A percentile compares a stretch with the other conserved stretches of the same genome.
phyloP scores from a whole-genome alignment of 2,329 filamentous ascomycete species.

The Colletotrichum agaves region DNA sequence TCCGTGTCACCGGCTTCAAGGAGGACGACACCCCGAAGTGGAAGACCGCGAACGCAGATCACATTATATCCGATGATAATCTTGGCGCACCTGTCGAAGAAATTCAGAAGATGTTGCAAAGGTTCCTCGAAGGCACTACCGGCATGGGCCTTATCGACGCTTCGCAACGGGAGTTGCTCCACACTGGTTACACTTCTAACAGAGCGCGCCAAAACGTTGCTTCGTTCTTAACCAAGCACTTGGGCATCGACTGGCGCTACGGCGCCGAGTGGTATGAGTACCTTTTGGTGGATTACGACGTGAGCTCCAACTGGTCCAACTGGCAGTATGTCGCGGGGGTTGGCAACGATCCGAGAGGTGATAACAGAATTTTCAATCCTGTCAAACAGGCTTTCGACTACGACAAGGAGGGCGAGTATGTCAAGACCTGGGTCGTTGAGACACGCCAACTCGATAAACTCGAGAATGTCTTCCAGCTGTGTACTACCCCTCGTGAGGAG shows the following conservation, averaged over 20 bases:
- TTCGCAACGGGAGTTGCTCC: conserved; percentile 76
- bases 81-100: conserved; percentile 45
- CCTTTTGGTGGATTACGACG: conserved; percentile 79
- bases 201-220: conserved; percentile 81
- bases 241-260: conserved; percentile 81
- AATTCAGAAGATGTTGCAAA: conserved; percentile 60
- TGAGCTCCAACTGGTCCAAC: conserved; percentile 81
- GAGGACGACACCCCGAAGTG: conserved; percentile 57
- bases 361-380: conserved; percentile 81
- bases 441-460: conserved; percentile 63
- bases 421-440: conserved; percentile 79
- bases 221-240: conserved; percentile 77
- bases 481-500: conserved; percentile 69
- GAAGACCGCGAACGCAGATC: conserved; percentile 57
- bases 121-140: conserved; percentile 75
- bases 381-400: conserved; percentile 85
- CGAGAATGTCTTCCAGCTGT: conserved; percentile 75
- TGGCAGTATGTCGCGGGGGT: conserved; percentile 87
- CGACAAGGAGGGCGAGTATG: conserved; percentile 75
- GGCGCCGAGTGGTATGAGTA: conserved; percentile 87
- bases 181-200: conserved; percentile 83
- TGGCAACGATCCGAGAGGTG: conserved; percentile 79
- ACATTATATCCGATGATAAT: conserved; percentile 49
- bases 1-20: conserved; percentile 72
- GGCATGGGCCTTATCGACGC: conserved; percentile 84